These are phyloP conservation scores for Phanerochaete carnosa DNA, from an alignment of 768 basidiomycete species.

Conservation along the genomic window DNA sequence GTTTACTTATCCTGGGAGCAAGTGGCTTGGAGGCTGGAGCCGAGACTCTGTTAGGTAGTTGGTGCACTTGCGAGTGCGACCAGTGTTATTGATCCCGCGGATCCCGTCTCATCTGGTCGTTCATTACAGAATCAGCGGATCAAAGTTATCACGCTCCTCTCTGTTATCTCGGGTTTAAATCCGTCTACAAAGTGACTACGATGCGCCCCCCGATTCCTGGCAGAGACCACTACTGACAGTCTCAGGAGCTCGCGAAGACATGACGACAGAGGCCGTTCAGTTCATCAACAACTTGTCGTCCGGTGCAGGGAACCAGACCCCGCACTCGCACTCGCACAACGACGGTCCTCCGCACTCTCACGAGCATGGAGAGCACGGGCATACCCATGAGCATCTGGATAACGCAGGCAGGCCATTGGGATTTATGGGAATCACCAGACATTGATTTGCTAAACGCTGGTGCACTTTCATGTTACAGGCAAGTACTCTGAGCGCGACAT, in stretches of 20 bases:
- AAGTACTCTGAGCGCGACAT: conserved; percentile 91
- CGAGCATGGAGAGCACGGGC: conserved; percentile 80
- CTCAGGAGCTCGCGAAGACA: not conserved
- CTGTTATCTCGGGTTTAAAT: too few relatives aligned
- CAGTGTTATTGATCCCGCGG: too few relatives aligned
- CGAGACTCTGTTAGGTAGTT: too few relatives aligned
- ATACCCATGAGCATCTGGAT: conserved; percentile 92
- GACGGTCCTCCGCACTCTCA: conserved; percentile 40
- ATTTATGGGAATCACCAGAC: not conserved
- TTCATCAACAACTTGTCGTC: conserved; percentile 70
- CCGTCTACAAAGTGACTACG: not conserved
- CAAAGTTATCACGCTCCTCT: too few relatives aligned
- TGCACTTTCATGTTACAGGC: conserved; percentile 41
- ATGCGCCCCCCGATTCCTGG: not conserved
- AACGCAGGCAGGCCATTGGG: conserved; percentile 60
- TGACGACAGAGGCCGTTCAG: conserved; percentile 39
- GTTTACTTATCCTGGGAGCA: too few relatives aligned
- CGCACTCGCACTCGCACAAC: conserved; percentile 52
- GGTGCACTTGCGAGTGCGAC: too few relatives aligned
- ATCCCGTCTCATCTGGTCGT: too few relatives aligned
- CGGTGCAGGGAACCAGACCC: conserved; percentile 25
- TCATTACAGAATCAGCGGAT: too few relatives aligned
- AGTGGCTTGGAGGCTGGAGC: too few relatives aligned
- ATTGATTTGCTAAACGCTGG: not conserved
- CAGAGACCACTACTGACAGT: not conserved